phyloP scores from a whole-genome alignment of 2,329 filamentous ascomycete genomes.

The Apiospora rasikravindrae region DNA sequence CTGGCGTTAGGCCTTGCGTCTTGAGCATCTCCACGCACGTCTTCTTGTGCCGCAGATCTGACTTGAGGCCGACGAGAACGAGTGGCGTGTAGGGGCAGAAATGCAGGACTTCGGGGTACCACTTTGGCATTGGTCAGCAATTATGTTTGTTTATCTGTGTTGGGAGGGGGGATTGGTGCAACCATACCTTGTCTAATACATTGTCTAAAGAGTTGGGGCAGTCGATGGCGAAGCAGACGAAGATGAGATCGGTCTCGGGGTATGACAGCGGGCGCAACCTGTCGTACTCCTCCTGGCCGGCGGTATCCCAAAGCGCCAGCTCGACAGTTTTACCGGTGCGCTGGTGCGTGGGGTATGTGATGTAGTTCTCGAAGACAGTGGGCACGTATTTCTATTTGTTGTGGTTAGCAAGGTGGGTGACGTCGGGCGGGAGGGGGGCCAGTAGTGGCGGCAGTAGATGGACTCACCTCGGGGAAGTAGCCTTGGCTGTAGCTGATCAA shows the following conservation, averaged over 20 bases:
- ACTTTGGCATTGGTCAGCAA: conserved; percentile 59
- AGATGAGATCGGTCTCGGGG: conserved; percentile 95
- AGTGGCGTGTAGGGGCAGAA: conserved; percentile 98
- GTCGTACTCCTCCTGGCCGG: conserved; percentile 98
- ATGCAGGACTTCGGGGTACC: conserved; percentile 98
- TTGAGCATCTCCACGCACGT: conserved; percentile 99
- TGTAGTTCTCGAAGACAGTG: conserved; percentile 99
- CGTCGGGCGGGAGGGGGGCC: background rate
- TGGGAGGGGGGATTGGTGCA: background rate
- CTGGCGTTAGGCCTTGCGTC: conserved; percentile 93
- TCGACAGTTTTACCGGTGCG: conserved; percentile 92
- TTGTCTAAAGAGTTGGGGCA: conserved; percentile 98
- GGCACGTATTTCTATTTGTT: conserved; percentile 93
- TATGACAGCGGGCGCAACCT: conserved; percentile 93
- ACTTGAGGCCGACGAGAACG: conserved; percentile 95
- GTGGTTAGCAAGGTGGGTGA: conserved; percentile 17
- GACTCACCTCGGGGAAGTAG: conserved; percentile 92
- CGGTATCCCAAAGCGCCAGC: conserved; percentile 97
- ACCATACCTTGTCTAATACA: conserved; percentile 92
- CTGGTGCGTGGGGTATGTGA: conserved; percentile 91
- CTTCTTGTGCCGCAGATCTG: conserved; percentile 92
- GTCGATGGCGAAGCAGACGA: conserved; percentile 99
- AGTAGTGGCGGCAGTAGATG: background rate
- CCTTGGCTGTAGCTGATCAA: conserved; percentile 99
- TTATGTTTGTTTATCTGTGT: background rate